Evolutionary conservation across 108 stramenopile species (phyloP), one percentile per base, ranked within the genome.

Genomic region (Pseudonitzschia multistriata): DNA sequence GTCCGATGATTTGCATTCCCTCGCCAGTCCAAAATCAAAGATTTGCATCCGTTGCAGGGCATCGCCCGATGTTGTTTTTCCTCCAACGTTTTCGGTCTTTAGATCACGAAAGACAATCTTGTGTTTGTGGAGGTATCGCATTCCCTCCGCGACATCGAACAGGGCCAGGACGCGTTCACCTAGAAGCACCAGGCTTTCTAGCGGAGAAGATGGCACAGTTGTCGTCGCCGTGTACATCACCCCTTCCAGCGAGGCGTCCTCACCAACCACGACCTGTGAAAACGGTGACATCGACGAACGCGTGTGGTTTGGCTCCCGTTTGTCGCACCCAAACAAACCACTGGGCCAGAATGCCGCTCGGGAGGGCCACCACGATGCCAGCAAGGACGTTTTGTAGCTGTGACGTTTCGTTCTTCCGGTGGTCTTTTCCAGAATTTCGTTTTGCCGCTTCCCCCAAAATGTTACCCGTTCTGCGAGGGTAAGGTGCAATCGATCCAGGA

Each of bases 11-110:
- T 84, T 82, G 45, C 87, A 67, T 66, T 90, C 89, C 47, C 73
- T 88, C 27, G 83, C 85, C 15, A 88, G 66, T 28, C 90, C 90
- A 74, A 91, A 88, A 65, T 91, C 90, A 74, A 88, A 86, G 21
- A 91, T 65, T 56, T 76, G 75, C 56, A 70, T 59, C 28, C 76
- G 33, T 31, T 67, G 66, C 5, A 7, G 50, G 31, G 17, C 17
- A 29, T 36, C 28, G 34, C 4, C 34, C n/a, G 15, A 30, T 36
- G 33, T 40, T 2, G 17, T 27, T 29, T 0, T 65, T 14, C 45
- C 37, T 8, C 22, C 53, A 6, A 65, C 47, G 60, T 78, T 78
- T 54, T 74, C 70, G 49, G 80, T 65, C 70, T 84, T 79, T 21
- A 77, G 55, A 49, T 80, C 79, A 4, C 79, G 62, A 67, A 60